phyloP scores from a whole-genome alignment of 2,329 filamentous ascomycete genomes.

The Plenodomus biglobosus region DNA sequence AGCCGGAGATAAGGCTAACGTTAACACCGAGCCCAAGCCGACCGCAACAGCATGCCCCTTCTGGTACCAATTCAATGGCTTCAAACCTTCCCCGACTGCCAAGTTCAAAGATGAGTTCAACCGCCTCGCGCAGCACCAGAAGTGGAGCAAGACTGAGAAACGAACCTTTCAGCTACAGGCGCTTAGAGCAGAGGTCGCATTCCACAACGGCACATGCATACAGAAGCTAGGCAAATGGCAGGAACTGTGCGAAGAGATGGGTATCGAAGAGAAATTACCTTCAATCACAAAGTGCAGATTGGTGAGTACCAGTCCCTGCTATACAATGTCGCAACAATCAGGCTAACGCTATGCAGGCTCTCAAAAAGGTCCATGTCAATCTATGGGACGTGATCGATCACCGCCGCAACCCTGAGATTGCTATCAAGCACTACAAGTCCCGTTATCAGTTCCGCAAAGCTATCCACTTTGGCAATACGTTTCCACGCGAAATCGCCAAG shows the following conservation, averaged over 20 bases:
- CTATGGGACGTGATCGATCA: conserved; percentile 28
- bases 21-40: not conserved
- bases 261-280: conserved; percentile 14
- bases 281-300: conserved; percentile 33
- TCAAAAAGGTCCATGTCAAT: conserved; percentile 27
- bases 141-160: conserved; percentile 6
- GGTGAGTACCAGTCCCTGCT: conserved; percentile 10
- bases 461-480: conserved; percentile 15
- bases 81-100: conserved; percentile 16
- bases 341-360: conserved; percentile 12
- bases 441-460: conserved; percentile 16
- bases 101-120: conserved; percentile 22
- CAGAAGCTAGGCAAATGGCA: conserved; percentile 27
- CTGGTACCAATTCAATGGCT: conserved; percentile 20
- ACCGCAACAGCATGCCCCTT: conserved; percentile 6
- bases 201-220: conserved; percentile 18
- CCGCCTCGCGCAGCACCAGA: conserved; percentile 17
- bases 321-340: not conserved
- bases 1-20: not conserved
- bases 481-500: conserved; percentile 26
- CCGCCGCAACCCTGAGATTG: conserved; percentile 19
- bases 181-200: conserved; percentile 23
- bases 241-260: conserved; percentile 28
- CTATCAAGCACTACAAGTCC: conserved; percentile 16
- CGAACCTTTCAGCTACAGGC: conserved; percentile 8